Evolutionary conservation across 2,329 filamentous ascomycete species (phyloP).

Genomic region (Clonostachys solani): DNA sequence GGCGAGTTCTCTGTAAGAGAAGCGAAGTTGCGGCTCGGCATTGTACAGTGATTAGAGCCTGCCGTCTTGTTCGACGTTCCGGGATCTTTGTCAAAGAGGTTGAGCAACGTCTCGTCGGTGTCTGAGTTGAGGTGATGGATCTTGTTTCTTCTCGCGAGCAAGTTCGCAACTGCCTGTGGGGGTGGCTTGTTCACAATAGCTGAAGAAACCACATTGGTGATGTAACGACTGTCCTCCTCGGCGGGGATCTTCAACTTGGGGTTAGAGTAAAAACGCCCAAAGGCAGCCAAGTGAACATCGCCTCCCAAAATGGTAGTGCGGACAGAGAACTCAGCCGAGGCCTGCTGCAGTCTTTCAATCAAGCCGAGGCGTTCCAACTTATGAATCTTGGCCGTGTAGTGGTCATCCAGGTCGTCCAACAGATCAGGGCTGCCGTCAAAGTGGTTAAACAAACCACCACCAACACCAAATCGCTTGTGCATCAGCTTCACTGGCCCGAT

Average conservation of each 20-base stretch:
- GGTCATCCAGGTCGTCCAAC: conserved; percentile 88
- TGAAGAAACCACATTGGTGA: conserved; percentile 90
- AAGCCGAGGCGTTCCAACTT: conserved; percentile 81
- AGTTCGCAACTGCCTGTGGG: conserved; percentile 81
- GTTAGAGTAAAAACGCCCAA: conserved; percentile 94
- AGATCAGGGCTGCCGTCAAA: conserved; percentile 94
- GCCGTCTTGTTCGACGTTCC: conserved; percentile 72
- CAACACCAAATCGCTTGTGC: conserved; percentile 84
- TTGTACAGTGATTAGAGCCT: conserved; percentile 77
- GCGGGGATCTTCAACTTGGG: conserved; percentile 72
- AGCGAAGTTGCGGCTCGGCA: conserved; percentile 91
- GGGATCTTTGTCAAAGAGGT: conserved; percentile 88
- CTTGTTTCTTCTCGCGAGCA: conserved; percentile 87
- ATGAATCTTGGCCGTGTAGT: conserved; percentile 90
- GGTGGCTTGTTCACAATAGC: conserved; percentile 96
- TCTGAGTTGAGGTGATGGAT: conserved; percentile 63
- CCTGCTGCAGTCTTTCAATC: conserved; percentile 74
- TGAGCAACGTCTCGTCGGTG: conserved; percentile 90
- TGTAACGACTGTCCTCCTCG: conserved; percentile 86
- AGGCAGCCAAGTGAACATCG: conserved; percentile 86
- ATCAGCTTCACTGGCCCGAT: conserved; percentile 86
- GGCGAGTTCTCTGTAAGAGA: conserved; percentile 85
- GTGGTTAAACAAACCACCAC: conserved; percentile 83
- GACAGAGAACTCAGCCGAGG: conserved; percentile 82
- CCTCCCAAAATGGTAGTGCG: conserved; percentile 90